Base-by-base conservation (phyloP, 2,329 filamentous ascomycete species). In the Fusarium brevicatenulatum region DNA sequence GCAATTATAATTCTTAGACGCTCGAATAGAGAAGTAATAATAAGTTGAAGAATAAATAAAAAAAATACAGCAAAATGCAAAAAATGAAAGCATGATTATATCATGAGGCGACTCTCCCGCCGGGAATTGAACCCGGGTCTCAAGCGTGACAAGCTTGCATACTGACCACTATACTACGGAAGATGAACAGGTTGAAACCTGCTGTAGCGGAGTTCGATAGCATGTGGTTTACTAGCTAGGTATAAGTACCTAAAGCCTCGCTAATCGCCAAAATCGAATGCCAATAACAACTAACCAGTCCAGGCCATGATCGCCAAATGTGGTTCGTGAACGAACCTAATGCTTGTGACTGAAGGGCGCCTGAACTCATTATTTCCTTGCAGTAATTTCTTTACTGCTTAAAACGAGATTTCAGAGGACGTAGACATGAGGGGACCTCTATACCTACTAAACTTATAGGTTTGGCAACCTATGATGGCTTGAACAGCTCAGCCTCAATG, bases 221-320 rank as follows among this genome's bases (percentile, higher is more conserved):
- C 2, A 4, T 2, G 2, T 2, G 0, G 0, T 2, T 6, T 0
- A 9, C n/a, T 16, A 53, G 0, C 0, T 0, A 4, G 16, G 0
- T 28, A 28, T 5, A 37, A n/a, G 9, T 25, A 37, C 0, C 7
- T 28, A 4, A 0, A 0, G 0, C 0, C 0, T 0, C 0, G 0
- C 6, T 0, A 19, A 7, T 3, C 0, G 4, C 16, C 2, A 34
- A 23, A 2, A 34, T 34, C 47, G 2, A 10, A 7, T 19, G 11
- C n/a, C 4, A 34, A 15, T 8, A 1, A 2, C 19, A 34, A 5
- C n/a, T 23, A 0, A 25, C 3, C 2, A 5, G n/a, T 19, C n/a
- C n/a, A 23, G 4, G n/a, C 10, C 9, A 10, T 19, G 9, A 2
- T 16, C 21, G 11, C 10, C 12, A 13, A 34, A 34, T 13, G 32